Conservation (phyloP, 2,329 filamentous ascomycete species). For the Trichoderma breve region DNA sequence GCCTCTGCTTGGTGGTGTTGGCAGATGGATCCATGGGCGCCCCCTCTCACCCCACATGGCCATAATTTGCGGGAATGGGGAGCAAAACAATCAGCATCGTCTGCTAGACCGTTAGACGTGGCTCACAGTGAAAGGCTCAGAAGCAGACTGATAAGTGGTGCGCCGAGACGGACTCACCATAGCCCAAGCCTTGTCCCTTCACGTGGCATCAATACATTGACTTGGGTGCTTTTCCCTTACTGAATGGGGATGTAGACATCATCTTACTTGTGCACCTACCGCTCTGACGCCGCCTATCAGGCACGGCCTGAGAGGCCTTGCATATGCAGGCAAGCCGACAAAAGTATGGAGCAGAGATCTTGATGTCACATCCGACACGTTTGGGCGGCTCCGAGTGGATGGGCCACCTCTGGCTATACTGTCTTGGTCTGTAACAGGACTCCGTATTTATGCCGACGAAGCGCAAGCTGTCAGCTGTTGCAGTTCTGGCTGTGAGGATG, state of each 20-base stretch:
- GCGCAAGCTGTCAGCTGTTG: neutral
- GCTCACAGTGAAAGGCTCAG: neutral
- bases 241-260: neutral
- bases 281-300: neutral
- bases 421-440: neutral
- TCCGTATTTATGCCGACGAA: neutral
- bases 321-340: constrained; percentile 2
- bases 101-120: constrained; percentile 1
- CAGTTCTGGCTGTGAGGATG: neutral
- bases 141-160: neutral
- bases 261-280: neutral
- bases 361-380: constrained; percentile 16
- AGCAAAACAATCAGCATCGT: neutral
- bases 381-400: neutral
- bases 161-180: neutral
- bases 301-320: neutral
- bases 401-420: neutral
- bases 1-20: neutral
- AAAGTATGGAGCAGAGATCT: constrained; percentile 12
- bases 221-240: neutral
- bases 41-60: neutral
- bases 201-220: neutral
- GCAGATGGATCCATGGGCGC: neutral
- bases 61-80: neutral
- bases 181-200: neutral